Percentiles rank a stretch among this genome's conserved stretches.
phyloP scores from a whole-genome alignment of 1,284 basidiomycete genomes.

The Peniophora sp. region DNA sequence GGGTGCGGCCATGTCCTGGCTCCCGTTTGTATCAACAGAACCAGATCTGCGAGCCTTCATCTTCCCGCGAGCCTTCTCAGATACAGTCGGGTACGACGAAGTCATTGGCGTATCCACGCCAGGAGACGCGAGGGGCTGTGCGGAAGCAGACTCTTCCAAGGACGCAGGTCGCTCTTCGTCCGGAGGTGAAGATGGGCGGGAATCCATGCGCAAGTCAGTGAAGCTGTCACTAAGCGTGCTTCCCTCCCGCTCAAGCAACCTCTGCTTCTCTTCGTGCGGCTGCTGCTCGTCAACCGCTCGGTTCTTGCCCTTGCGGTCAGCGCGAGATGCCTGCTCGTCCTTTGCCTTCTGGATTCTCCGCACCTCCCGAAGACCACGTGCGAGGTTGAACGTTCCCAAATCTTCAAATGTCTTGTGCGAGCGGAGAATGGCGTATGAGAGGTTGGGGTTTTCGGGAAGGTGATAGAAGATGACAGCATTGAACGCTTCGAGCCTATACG shows the following conservation, averaged over 20 bases:
- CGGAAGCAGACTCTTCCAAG: constrained; percentile 15
- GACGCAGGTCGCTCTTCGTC: constrained; percentile 14
- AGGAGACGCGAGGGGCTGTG: constrained; percentile 32
- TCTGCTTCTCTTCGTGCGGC: constrained; percentile 53
- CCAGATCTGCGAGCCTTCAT: constrained; percentile 63
- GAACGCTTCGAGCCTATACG: constrained; percentile 78
- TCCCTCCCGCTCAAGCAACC: constrained; percentile 42
- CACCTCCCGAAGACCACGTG: constrained; percentile 78
- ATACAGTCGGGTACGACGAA: constrained; percentile 30
- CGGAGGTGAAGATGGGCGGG: constrained; percentile 12
- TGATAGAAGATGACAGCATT: constrained; percentile 76
- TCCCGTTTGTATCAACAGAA: constrained; percentile 50
- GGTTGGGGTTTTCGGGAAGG: constrained; percentile 73
- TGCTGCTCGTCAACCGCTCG: constrained; percentile 23
- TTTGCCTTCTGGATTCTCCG: constrained; percentile 64
- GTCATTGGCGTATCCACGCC: constrained; percentile 22
- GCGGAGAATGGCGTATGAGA: constrained; percentile 81
- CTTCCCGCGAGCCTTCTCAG: constrained; percentile 86
- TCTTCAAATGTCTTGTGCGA: constrained; percentile 81
- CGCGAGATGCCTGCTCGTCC: constrained; percentile 50
- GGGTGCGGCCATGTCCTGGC: constrained; percentile 56
- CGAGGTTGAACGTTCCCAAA: constrained; percentile 83
- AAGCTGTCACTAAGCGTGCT: constrained; percentile 21
- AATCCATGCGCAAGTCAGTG: constrained; percentile 14
- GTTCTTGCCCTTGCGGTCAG: constrained; percentile 24